Conservation (phyloP, 140 eudicot species). For the Cichorium intybus region DNA sequence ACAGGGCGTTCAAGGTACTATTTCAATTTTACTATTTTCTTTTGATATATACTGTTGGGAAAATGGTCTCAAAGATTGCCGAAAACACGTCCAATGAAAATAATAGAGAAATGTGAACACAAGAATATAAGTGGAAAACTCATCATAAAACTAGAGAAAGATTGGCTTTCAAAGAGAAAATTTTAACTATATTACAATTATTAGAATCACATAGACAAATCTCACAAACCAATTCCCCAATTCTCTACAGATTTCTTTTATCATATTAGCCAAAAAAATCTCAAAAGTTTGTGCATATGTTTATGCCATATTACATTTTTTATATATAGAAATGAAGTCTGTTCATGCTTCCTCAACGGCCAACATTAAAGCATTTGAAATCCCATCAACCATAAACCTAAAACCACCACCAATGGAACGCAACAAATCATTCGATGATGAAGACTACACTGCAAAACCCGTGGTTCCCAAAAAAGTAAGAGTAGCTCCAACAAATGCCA, state of each 20-base stretch:
- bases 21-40: background rate
- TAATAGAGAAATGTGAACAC: too few species aligned
- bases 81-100: too few species aligned
- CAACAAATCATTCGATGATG: constrained; percentile 80
- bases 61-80: too few species aligned
- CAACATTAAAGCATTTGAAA: constrained; percentile 49
- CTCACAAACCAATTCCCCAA: too few species aligned
- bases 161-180: too few species aligned
- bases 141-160: too few species aligned
- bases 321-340: constrained; percentile 59
- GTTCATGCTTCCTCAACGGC: constrained; percentile 52
- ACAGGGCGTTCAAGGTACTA: constrained; percentile 66
- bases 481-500: constrained; percentile 57
- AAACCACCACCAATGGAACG: constrained; percentile 92
- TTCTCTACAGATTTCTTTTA: too few species aligned
- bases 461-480: constrained; percentile 62
- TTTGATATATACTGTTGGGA: too few species aligned
- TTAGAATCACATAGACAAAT: too few species aligned
- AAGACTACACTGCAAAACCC: constrained; percentile 60
- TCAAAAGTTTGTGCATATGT: background rate
- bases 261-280: too few species aligned
- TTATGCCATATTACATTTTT: background rate
- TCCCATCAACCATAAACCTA: constrained; percentile 61
- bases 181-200: too few species aligned
- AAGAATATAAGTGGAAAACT: too few species aligned